Evolutionary conservation across 2,329 filamentous ascomycete species (phyloP).

Genomic region (Pyricularia grisea): DNA sequence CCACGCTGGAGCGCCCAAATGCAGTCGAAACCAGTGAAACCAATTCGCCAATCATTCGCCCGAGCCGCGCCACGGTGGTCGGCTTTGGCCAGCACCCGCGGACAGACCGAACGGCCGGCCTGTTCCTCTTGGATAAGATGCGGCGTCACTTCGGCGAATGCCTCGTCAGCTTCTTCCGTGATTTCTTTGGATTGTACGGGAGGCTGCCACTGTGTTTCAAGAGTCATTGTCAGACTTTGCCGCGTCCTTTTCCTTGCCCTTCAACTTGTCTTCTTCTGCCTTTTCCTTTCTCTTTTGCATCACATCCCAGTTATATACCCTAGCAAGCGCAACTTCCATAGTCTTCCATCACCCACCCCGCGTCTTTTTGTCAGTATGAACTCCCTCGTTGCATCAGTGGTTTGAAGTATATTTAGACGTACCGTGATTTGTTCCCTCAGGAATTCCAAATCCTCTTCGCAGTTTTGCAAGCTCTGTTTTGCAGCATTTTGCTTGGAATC

Average conservation of each 20-base stretch:
- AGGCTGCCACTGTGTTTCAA: background rate
- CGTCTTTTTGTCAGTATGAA: background rate
- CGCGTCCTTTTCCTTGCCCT: constrained; percentile 18
- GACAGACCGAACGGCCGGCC: background rate
- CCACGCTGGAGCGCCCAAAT: background rate
- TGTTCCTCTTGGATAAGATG: background rate
- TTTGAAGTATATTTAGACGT: constrained; percentile 19
- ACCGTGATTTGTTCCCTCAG: constrained; percentile 94
- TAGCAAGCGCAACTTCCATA: constrained; percentile 88
- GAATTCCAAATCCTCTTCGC: constrained; percentile 94
- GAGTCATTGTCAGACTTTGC: background rate
- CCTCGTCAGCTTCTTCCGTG: background rate
- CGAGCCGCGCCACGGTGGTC: background rate
- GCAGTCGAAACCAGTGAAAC: background rate
- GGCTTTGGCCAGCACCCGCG: background rate
- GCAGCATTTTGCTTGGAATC: constrained; percentile 70
- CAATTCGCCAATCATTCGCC: background rate
- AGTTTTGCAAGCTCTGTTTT: constrained; percentile 71
- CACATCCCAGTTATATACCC: constrained; percentile 99
- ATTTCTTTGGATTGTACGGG: background rate
- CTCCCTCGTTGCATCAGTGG: background rate
- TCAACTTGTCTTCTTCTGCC: constrained; percentile 45
- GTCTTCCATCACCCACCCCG: constrained; percentile 48
- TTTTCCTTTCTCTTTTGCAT: constrained; percentile 92
- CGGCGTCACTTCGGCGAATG: background rate